These are phyloP conservation scores for Globisporangium radiosum DNA, from an alignment of 352 stramenopile species.

Conservation along the genomic window DNA sequence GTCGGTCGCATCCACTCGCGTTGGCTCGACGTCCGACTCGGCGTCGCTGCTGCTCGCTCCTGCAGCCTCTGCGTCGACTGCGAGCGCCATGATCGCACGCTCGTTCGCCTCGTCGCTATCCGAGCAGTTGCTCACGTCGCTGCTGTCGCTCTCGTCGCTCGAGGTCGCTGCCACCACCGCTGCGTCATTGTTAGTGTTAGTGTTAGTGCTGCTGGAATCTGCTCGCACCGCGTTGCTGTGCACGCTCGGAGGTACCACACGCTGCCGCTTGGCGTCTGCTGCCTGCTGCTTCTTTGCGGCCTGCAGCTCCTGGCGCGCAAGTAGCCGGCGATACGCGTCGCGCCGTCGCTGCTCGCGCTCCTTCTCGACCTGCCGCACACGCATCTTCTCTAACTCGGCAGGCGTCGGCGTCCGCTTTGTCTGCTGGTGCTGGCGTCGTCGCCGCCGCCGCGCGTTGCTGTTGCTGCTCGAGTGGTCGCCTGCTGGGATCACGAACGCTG, in stretches of 20 bases:
- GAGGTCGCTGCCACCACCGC: too few relatives aligned
- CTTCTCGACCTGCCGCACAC: conserved; percentile 20
- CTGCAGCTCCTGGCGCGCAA: conserved; percentile 51
- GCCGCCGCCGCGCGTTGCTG: conserved; percentile 22
- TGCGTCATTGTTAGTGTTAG: neutral
- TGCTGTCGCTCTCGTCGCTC: conserved; percentile 25
- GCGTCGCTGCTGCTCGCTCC: neutral
- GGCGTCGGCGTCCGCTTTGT: conserved; percentile 22
- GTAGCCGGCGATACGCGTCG: conserved; percentile 49
- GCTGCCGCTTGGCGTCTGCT: neutral
- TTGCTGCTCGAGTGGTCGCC: conserved; percentile 22
- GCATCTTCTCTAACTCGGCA: conserved; percentile 21
- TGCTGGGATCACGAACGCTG: conserved; percentile 40
- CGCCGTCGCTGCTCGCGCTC: conserved; percentile 44
- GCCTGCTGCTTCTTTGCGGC: conserved; percentile 17
- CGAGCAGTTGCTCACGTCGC: conserved; percentile 66
- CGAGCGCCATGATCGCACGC: conserved; percentile 41
- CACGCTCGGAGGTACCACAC: too few relatives aligned
- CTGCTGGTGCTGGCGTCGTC: conserved; percentile 1
- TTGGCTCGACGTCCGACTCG: too few relatives aligned
- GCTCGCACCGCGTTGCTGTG: too few relatives aligned
- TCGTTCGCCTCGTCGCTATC: conserved; percentile 54
- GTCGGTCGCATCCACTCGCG: neutral
- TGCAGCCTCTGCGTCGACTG: conserved; percentile 11
- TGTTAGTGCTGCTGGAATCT: neutral